phyloP scores from a whole-genome alignment of 352 stramenopile species.

The Phytophthora sp. region DNA sequence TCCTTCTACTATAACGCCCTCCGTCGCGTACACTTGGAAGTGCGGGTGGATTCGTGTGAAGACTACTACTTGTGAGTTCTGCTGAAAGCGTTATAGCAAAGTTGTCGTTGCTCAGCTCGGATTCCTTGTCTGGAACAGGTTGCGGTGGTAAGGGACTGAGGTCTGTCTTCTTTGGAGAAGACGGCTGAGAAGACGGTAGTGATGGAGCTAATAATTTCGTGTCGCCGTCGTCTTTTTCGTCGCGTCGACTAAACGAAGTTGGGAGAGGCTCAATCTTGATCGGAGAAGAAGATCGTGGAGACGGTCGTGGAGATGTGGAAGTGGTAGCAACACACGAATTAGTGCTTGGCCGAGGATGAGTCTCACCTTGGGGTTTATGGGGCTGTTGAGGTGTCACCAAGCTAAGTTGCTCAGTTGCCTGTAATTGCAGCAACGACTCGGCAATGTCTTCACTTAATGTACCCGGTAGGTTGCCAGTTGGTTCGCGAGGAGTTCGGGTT shows the following conservation, averaged over 20 bases:
- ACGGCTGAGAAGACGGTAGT: background rate
- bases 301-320: constrained; percentile 21
- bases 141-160: constrained; percentile 21
- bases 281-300: constrained; percentile 26
- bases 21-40: constrained; percentile 61
- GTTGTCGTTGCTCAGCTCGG: constrained; percentile 21
- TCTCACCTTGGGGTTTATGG: constrained; percentile 26
- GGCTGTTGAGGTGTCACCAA: constrained; percentile 13
- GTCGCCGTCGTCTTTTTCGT: constrained; percentile 33
- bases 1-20: constrained; percentile 58
- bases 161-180: constrained; percentile 29
- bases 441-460: constrained; percentile 18
- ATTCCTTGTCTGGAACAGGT: constrained; percentile 21
- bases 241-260: constrained; percentile 9
- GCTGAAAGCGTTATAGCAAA: constrained; percentile 8
- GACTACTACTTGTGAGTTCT: constrained; percentile 3
- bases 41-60: constrained; percentile 13
- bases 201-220: constrained; percentile 16
- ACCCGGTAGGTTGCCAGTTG: constrained; percentile 8
- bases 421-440: background rate
- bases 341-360: constrained; percentile 6
- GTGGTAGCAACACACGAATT: background rate
- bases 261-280: constrained; percentile 45
- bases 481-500: constrained; percentile 21
- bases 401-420: background rate